Conservation (phyloP, 2,329 filamentous ascomycete species). For the Sordariomycetes sp. region DNA sequence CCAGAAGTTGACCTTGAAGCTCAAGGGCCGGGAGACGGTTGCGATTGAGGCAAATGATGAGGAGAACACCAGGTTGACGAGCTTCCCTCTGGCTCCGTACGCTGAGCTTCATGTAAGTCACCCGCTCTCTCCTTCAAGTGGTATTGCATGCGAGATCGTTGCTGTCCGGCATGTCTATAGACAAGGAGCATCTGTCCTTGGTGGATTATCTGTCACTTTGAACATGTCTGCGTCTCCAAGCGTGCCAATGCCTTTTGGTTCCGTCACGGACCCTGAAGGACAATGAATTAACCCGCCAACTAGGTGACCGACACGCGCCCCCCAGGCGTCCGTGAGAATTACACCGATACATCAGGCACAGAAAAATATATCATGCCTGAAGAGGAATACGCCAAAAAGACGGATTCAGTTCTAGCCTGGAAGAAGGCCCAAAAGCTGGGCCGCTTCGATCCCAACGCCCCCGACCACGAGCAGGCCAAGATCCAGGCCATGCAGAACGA, state of each 20-base stretch:
- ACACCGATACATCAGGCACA: slow-evolving; percentile 70
- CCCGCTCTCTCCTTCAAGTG: neutral
- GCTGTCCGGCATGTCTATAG: too few species aligned
- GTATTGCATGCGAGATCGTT: too few species aligned
- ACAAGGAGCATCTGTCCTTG: too few species aligned
- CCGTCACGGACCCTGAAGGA: too few species aligned
- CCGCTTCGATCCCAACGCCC: slow-evolving; percentile 82
- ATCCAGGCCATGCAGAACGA: slow-evolving; percentile 60
- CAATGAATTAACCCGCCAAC: too few species aligned
- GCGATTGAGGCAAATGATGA: slow-evolving; percentile 64
- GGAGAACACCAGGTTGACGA: slow-evolving; percentile 54
- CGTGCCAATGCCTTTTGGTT: too few species aligned
- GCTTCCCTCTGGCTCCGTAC: slow-evolving; percentile 62
- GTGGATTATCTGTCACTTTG: too few species aligned
- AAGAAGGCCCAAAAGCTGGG: slow-evolving; percentile 94
- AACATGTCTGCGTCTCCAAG: too few species aligned
- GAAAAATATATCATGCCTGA: slow-evolving; percentile 87
- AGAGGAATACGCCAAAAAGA: slow-evolving; percentile 75
- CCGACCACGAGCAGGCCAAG: slow-evolving; percentile 64
- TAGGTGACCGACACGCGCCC: slow-evolving; percentile 78
- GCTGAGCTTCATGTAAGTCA: slow-evolving; percentile 70
- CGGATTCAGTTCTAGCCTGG: slow-evolving; percentile 87
- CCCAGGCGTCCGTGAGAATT: slow-evolving; percentile 64
- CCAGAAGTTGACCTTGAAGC: slow-evolving; percentile 67
- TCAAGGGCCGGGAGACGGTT: slow-evolving; percentile 47